These are phyloP conservation scores for Aechmea fasciata DNA, from an alignment of 176 grass and related monocot species.

Conservation along the genomic window DNA sequence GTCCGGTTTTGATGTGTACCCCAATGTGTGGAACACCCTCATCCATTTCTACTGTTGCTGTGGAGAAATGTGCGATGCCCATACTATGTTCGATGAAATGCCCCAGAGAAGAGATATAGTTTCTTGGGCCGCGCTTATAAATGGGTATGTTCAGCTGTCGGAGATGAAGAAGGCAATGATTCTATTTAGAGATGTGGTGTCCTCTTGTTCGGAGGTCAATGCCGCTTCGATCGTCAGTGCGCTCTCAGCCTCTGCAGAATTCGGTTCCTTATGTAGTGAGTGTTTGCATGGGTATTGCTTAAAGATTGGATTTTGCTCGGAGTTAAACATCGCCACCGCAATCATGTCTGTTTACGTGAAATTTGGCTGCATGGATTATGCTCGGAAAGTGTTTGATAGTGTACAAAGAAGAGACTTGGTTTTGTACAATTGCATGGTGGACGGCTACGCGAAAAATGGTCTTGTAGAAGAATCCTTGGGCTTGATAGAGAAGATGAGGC, in stretches of 20 bases:
- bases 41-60: background rate
- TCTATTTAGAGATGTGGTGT: conserved; percentile 27
- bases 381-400: conserved; percentile 35
- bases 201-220: conserved; percentile 9
- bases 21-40: background rate
- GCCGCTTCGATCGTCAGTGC: conserved; percentile 11
- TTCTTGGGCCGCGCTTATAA: background rate
- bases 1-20: background rate
- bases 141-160: background rate
- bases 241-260: conserved; percentile 14
- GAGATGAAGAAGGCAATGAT: conserved; percentile 3
- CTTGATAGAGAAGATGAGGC: conserved; percentile 33
- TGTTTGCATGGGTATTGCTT: conserved; percentile 34
- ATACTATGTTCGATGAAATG: background rate
- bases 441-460: conserved; percentile 43
- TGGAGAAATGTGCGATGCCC: background rate
- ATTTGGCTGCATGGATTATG: conserved; percentile 5
- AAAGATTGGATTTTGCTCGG: conserved; percentile 23
- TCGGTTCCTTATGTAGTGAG: conserved; percentile 9
- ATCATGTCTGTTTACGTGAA: conserved; percentile 37
- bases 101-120: background rate
- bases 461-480: conserved; percentile 32
- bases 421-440: conserved; percentile 61
- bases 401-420: conserved; percentile 30
- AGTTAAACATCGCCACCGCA: conserved; percentile 38